Base-by-base conservation (phyloP, 1,284 basidiomycete species). In the Sanghuangporus baumii region DNA sequence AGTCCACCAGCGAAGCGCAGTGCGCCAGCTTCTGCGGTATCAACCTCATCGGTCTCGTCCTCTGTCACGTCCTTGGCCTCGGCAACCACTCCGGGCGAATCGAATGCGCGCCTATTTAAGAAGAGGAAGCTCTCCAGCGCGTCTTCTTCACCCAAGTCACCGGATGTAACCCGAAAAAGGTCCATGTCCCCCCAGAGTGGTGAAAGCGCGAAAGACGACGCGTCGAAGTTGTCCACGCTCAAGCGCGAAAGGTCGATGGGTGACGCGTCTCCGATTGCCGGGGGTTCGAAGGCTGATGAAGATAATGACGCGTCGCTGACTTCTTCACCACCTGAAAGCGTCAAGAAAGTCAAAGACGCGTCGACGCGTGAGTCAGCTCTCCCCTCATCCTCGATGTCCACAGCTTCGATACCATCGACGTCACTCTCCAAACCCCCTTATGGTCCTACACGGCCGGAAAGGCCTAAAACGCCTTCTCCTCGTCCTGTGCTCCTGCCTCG, bases 71-170 rank as follows among this genome's bases (percentile, higher is more conserved):
- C 48, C 23, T 26, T 51, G 8, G 18, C 48, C 46, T 63, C 61
- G 16, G 40, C 34, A 51, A 55, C 16, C 55, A 48, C 46, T 7
- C 6, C n/a, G 26, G 38, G 38, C 14, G 12, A 16, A 20, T 18
- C 16, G n/a, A 36, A 57, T 56, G 55, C 62, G 48, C 51, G 20
- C 41, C 31, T 61, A 12, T 7, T 37, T 50, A 59, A 59, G 61
- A 63, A 63, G 31, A 43, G 46, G 31, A 63, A 59, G 57, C 57
- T 31, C 18, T 16, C 14, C n/a, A 37, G 48, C 58, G 57, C 62
- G 62, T 60, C 50, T 16, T 54, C 52, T 1, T 37, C 52, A 14
- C 31, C 52, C 16, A 54, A n/a, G 16, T 5, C 31, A 16, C 3
- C 4, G 18, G 23, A 54, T 14, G 6, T 37, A 9, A 6, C 52